phyloP scores from a whole-genome alignment of 176 grass and related monocot genomes.

The Raddia distichophylla region DNA sequence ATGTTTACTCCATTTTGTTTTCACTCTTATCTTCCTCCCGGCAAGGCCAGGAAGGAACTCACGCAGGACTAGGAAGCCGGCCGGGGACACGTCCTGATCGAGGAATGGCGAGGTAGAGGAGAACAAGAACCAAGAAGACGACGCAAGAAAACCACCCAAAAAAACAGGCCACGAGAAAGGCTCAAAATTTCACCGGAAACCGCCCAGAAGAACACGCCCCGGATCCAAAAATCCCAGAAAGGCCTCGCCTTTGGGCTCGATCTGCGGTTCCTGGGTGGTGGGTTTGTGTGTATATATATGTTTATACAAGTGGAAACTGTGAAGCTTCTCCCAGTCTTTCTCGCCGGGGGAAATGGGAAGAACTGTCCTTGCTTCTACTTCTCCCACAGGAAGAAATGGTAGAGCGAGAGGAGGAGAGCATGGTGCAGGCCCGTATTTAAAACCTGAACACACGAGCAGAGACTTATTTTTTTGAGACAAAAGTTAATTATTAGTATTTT shows the following conservation, averaged over 20 bases:
- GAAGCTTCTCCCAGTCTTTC: neutral
- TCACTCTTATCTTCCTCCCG: neutral
- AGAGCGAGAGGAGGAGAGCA: neutral
- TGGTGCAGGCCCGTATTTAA: constrained; percentile 5
- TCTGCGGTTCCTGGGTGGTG: constrained; percentile 35
- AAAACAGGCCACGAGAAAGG: neutral
- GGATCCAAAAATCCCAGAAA: constrained; percentile 29
- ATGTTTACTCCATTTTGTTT: neutral
- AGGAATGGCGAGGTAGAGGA: neutral
- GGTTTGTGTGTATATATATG: constrained; percentile 46
- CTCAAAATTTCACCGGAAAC: constrained; percentile 28
- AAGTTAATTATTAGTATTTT: no score
- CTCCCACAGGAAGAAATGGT: neutral
- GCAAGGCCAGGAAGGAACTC: neutral
- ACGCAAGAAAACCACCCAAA: neutral
- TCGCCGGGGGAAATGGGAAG: constrained; percentile 1
- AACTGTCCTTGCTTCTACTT: constrained; percentile 14
- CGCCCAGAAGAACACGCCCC: neutral
- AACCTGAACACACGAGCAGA: constrained; percentile 18
- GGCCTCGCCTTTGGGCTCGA: constrained; percentile 25
- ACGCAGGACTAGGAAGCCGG: neutral
- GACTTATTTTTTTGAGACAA: no score
- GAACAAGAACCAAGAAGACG: neutral
- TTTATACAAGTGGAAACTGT: constrained; percentile 39
- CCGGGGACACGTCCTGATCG: neutral